Evolutionary conservation across 257 asterid genomes (phyloP).

Genomic region (Solanum dulcamara): DNA sequence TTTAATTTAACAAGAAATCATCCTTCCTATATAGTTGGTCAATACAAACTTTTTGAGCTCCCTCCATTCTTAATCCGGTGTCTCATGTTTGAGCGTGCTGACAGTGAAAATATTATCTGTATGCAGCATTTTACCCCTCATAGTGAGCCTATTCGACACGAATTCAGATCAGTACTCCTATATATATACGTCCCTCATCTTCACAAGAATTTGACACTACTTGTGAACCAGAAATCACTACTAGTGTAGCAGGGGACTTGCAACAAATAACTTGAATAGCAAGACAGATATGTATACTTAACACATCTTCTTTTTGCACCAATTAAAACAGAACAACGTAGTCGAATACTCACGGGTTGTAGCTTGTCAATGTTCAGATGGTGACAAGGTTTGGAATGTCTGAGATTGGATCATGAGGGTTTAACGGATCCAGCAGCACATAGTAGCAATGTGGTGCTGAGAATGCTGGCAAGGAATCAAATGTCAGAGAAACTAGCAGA

Average conservation of each 20-base stretch:
- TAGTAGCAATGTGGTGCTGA: constrained; percentile 49
- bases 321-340: neutral
- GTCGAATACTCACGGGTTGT: neutral
- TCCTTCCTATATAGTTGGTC: neutral
- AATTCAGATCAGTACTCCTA: neutral
- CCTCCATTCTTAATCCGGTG: neutral
- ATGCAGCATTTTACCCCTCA: neutral
- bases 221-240: constrained; percentile 47
- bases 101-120: neutral
- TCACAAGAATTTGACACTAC: neutral
- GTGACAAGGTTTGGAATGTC: constrained; percentile 59
- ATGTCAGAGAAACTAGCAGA: constrained; percentile 66
- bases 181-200: too few species aligned
- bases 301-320: neutral
- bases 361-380: constrained; percentile 22
- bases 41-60: neutral
- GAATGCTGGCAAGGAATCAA: constrained; percentile 59
- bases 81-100: neutral
- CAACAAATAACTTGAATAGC: constrained; percentile 52
- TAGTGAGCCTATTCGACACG: neutral
- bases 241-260: constrained; percentile 60
- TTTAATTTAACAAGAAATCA: neutral
- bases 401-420: constrained; percentile 52
- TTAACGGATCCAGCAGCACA: constrained; percentile 39
- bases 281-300: constrained; percentile 23